A percentile compares a stretch with the other conserved stretches of the same genome.
These are phyloP conservation scores for Sedum album DNA, from an alignment of 164 flowering plant species.

Conservation along the genomic window DNA sequence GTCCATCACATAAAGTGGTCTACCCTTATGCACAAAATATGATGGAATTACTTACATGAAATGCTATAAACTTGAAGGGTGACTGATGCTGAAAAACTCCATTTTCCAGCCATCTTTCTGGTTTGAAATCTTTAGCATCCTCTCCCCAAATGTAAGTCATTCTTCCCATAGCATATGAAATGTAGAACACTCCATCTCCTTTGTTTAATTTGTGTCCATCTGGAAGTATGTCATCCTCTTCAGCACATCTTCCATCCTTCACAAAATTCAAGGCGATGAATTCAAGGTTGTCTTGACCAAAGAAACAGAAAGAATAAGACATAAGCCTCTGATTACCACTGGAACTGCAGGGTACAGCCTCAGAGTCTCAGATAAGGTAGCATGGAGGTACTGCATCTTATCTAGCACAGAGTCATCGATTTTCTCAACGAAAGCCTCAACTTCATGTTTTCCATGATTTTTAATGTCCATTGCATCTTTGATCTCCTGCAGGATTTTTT, in stretches of 20 bases:
- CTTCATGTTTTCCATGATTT: conserved; percentile 5
- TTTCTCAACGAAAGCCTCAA: conserved; percentile 26
- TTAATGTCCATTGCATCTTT: conserved; percentile 15
- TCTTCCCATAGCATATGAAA: conserved; percentile 84
- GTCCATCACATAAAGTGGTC: background rate
- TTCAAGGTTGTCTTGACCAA: background rate
- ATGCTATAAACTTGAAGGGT: too few relatives aligned
- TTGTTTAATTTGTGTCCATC: conserved; percentile 52
- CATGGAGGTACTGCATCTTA: conserved; percentile 81
- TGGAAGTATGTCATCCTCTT: conserved; percentile 59
- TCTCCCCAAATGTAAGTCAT: conserved; percentile 83
- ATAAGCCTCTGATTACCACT: conserved; percentile 34
- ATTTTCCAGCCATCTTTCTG: conserved; percentile 72
- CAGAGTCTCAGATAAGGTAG: conserved; percentile 75
- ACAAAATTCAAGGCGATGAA: background rate
- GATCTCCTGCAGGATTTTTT: conserved; percentile 48
- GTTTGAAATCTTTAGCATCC: conserved; percentile 60
- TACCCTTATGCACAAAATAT: background rate
- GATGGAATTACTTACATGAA: conserved; percentile 23
- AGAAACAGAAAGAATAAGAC: background rate
- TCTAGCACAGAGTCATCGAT: conserved; percentile 50
- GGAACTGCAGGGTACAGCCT: conserved; percentile 88
- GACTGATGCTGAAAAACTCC: conserved; percentile 57
- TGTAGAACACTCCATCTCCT: conserved; percentile 57
- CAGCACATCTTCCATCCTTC: conserved; percentile 32